Conservation (phyloP, 78 protist species). For the Abeoforma whisleri region DNA sequence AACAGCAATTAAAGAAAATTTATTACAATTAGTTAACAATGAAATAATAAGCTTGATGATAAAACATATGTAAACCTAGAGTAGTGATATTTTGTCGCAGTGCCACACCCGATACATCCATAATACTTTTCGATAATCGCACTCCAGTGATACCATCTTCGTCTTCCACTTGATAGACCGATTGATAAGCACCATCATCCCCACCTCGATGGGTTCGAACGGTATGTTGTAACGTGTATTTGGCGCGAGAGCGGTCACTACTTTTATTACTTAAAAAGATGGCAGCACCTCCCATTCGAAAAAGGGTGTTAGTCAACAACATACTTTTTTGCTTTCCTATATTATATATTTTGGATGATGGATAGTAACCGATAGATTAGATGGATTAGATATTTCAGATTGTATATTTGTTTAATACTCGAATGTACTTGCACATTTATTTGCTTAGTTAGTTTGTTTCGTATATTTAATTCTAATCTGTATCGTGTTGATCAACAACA, state of each 20-base stretch:
- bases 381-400: too few species aligned
- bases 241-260: slow-evolving; percentile 52
- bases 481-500: slow-evolving; percentile 69
- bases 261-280: slow-evolving; percentile 64
- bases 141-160: slow-evolving; percentile 61
- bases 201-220: slow-evolving; percentile 53
- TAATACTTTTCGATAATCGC: slow-evolving; percentile 52
- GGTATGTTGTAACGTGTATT: slow-evolving; percentile 41
- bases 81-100: slow-evolving; percentile 62
- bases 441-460: too few species aligned
- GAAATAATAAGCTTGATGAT: too few species aligned
- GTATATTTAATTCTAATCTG: too few species aligned
- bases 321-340: slow-evolving; percentile 44
- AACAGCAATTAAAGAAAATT: too few species aligned
- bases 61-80: too few species aligned
- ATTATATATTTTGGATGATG: too few species aligned
- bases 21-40: too few species aligned
- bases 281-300: slow-evolving; percentile 84
- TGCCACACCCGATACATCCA: slow-evolving; percentile 59
- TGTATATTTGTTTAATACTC: too few species aligned
- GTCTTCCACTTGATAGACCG: slow-evolving; percentile 67
- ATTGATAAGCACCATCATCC: slow-evolving; percentile 51
- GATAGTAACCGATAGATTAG: not conserved
- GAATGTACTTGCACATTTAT: too few species aligned
- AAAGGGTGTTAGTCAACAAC: slow-evolving; percentile 67